phyloP scores from a whole-genome alignment of 2,329 filamentous ascomycete genomes.

The Claviceps monticola region DNA sequence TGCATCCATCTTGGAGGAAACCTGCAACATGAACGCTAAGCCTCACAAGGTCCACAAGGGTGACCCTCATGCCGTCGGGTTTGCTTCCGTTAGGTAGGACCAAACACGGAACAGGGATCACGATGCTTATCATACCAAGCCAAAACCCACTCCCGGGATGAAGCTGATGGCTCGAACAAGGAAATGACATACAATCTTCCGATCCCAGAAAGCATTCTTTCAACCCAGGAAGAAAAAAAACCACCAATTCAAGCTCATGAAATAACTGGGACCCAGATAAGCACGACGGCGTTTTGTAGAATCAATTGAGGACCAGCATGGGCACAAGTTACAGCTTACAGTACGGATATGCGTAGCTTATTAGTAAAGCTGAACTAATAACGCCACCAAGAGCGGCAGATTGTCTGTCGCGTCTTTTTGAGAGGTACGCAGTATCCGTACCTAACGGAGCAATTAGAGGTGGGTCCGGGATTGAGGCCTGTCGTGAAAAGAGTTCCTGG shows the following conservation, averaged over 20 bases:
- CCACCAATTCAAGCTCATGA: no score
- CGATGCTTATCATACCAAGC: not conserved
- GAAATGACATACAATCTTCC: not conserved
- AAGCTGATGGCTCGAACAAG: not conserved
- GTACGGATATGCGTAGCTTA: no score
- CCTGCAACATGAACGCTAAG: not conserved
- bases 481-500: no score
- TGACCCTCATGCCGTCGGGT: not conserved
- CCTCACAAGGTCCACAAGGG: not conserved
- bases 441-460: no score
- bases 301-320: no score
- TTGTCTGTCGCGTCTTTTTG: no score
- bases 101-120: constrained; percentile 1
- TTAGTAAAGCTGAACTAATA: no score
- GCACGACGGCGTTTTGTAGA: not conserved
- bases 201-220: not conserved
- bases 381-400: no score
- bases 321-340: no score
- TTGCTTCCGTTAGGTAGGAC: not conserved
- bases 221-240: not conserved
- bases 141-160: not conserved
- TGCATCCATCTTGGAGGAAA: not conserved
- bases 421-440: no score
- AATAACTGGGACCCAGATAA: not conserved
- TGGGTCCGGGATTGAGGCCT: no score